Conservation (phyloP, 345 rosid species). For the Garcia nutans region DNA sequence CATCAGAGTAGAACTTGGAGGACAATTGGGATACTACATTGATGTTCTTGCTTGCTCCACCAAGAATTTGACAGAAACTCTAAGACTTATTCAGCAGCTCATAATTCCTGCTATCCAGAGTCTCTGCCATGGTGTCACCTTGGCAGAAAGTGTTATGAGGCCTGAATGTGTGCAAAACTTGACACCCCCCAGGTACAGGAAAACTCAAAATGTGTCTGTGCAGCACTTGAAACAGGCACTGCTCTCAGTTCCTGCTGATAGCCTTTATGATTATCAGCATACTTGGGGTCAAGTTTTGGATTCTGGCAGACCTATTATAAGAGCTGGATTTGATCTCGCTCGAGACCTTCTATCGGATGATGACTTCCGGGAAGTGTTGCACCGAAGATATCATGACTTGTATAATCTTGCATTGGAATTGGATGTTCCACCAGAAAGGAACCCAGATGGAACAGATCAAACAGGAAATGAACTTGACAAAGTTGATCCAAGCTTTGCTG, state of each 20-base stretch:
- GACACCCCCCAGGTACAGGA: conserved; percentile 76
- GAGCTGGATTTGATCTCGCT: conserved; percentile 80
- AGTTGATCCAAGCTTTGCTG: conserved; percentile 78
- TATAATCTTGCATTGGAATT: conserved; percentile 81
- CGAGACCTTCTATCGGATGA: conserved; percentile 90
- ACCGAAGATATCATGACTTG: conserved; percentile 74
- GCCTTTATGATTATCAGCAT: conserved; percentile 94
- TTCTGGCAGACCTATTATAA: conserved; percentile 57
- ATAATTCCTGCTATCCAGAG: conserved; percentile 79
- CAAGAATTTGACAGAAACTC: conserved; percentile 81
- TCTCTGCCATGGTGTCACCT: conserved; percentile 74
- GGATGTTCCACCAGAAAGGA: conserved; percentile 60
- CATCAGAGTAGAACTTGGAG: conserved; percentile 88
- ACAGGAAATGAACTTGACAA: conserved; percentile 41
- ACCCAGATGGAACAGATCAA: conserved; percentile 45
- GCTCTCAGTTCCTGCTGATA: conserved; percentile 83
- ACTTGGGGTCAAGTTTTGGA: conserved; percentile 75
- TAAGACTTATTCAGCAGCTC: conserved; percentile 71
- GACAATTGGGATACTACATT: conserved; percentile 78
- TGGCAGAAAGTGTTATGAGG: conserved; percentile 71
- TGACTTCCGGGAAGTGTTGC: conserved; percentile 89
- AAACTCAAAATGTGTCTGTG: conserved; percentile 59
- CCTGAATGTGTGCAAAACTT: conserved; percentile 76
- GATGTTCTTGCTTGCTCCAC: conserved; percentile 90
- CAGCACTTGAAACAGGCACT: conserved; percentile 77